phyloP scores from a whole-genome alignment of 257 asterid genomes.

The Hygrophila difformis region DNA sequence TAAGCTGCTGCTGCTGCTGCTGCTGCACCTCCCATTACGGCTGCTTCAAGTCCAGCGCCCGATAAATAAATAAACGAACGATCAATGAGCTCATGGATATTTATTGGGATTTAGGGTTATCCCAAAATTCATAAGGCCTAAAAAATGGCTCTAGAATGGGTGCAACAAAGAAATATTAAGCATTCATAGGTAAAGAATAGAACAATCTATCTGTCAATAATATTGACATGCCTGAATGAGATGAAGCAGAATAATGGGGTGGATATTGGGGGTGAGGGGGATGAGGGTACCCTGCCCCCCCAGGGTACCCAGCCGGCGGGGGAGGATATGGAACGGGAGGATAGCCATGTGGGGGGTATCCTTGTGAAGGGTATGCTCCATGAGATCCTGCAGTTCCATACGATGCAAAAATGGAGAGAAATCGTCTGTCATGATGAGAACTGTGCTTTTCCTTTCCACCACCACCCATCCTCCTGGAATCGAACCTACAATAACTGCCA shows the following conservation, averaged over 20 bases:
- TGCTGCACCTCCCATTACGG: constrained; percentile 10
- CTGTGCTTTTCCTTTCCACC: not conserved
- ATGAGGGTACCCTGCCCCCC: not conserved
- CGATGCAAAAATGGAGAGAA: not conserved
- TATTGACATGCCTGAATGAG: too few relatives aligned
- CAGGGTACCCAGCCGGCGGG: not conserved
- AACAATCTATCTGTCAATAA: too few relatives aligned
- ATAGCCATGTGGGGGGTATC: constrained; percentile 3
- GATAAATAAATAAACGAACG: not conserved
- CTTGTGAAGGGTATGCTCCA: not conserved
- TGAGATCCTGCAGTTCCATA: not conserved
- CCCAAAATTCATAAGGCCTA: not conserved
- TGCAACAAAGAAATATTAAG: not conserved
- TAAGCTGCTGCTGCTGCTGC: too few relatives aligned
- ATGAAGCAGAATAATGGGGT: too few relatives aligned
- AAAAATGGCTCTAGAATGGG: not conserved
- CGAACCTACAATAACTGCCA: constrained; percentile 1
- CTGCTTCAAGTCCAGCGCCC: constrained; percentile 11
- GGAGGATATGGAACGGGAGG: constrained; percentile 8
- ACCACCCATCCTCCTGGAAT: constrained; percentile 6
- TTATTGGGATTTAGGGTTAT: too few relatives aligned
- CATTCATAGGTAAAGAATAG: too few relatives aligned
- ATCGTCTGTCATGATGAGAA: constrained; percentile 7
- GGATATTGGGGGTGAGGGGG: not conserved
- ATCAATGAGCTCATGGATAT: too few relatives aligned